Base-by-base conservation (phyloP, 345 rosid species). In the Citrus mangshanensis region DNA sequence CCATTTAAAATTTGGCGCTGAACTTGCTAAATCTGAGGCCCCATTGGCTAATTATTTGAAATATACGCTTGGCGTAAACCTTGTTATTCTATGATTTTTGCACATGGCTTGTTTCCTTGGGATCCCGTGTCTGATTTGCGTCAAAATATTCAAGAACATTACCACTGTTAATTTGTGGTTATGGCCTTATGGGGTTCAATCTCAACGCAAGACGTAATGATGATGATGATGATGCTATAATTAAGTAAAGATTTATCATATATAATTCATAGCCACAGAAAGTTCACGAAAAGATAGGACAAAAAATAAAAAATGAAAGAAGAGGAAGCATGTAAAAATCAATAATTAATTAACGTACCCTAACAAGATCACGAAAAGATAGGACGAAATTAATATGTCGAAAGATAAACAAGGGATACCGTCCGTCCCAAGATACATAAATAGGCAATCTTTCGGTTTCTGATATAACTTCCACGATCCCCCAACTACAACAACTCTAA, bases 401-500 rank as follows among this genome's bases (percentile, higher is more conserved):
- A 51, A 51, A 16, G 6, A 16, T 6, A 54, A 54, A 18, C 1
- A 51, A 18, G 58, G 58, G 58, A 1, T 54, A 18, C 58, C 58
- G 58, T 24, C 58, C 58, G 58, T 24, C 2, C 40, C 51, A 55
- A 24, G 12, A 1, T 77, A 68, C 51, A 46, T 77, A 81, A 59
- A 60, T 60, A 25, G 66, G 21, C 51, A 6, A 25, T 2, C 21
- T 32, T 55, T 28, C 64, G 51, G 51, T 46, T 46, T 46, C 51
- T 46, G 16, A 46, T 46, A 46, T 13, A 46, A 46, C 51, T 46
- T 46, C 51, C 51, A 46, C 34, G 49, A 71, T 46, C 73, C 61
- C 69, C 61, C 69, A 79, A 55, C 81, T 56, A 18, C 80, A 74
- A 74, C 77, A 30, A 72, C 77, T 51, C 67, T 69, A 65, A 62